Evolutionary conservation across 1,284 basidiomycete species (phyloP), one percentile per base, ranked within the genome.

Genomic region (Trichosporon coremiiforme): DNA sequence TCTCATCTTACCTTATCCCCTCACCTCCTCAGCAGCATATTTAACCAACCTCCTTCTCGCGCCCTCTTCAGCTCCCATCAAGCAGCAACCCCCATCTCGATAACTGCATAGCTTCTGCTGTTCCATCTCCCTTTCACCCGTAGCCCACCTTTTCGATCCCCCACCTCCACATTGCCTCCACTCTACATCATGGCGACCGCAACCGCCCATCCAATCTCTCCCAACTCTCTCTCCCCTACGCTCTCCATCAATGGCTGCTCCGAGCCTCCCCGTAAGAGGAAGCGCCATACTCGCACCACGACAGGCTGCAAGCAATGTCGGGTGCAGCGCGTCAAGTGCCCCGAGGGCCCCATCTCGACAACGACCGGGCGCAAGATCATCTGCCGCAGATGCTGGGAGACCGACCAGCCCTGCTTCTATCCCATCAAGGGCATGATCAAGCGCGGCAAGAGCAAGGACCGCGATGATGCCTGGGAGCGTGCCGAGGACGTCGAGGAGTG

Each of bases 341-440:
- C 71, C 9, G 74, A 75, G 55, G 72, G 72, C 1, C 55, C 55
- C 1, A 22, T 69, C 15, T 62, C 57, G 17, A 25, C 36, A 2
- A 53, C 53, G 4, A 45, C 25, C n/a, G 72, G 72, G 1, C 55
- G 63, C 35, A 70, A 73, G 67, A 55, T 73, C 45, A 65, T 71
- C 22, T 75, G 74, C 65, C 65, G 68, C 53, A 63, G 70, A 25
- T 75, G 74, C 65, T 70, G 66, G 62, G 72, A 75, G 47, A 70
- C 70, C 25, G 74, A 72, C 45, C 57, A 65, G 3, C 38, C 55
- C 13, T 75, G 74, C 45, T 72, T 64, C 64, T 75, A 75, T 45
- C 74, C 74, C 8, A 68, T 66, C 33, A 70, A 71, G 17, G 69
- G 68, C 10, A 65, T 65, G 20, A 33, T 47, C 13, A 63, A 66